Evolutionary conservation across 1,139 yeast species (phyloP).

Genomic region (Debaryomyces coudertii): DNA sequence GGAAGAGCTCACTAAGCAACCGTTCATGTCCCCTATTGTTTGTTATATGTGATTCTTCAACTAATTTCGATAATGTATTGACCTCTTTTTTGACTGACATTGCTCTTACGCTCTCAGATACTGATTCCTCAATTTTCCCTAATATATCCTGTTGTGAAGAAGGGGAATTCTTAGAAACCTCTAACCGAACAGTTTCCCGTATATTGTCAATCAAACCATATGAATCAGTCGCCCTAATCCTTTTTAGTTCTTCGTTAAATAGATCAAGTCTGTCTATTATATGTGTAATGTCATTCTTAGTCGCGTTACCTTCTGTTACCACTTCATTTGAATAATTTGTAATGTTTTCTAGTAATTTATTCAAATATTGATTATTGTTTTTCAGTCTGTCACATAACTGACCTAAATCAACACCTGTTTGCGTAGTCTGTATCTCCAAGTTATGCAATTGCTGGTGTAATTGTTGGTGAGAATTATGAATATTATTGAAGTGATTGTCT

Average conservation of each 20-base stretch:
- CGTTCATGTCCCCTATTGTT: not conserved
- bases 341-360: slow-evolving; percentile 36
- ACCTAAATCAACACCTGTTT: slow-evolving; percentile 38
- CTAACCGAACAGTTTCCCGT: not conserved
- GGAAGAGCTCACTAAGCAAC: not conserved
- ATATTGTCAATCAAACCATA: not conserved
- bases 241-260: slow-evolving; percentile 6
- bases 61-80: not conserved
- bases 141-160: not conserved
- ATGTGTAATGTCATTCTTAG: slow-evolving; percentile 34
- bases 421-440: slow-evolving; percentile 39
- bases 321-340: slow-evolving; percentile 40
- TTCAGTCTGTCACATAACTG: slow-evolving; percentile 46
- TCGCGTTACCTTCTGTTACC: slow-evolving; percentile 42
- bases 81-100: not conserved
- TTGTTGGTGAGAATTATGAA: slow-evolving; percentile 31
- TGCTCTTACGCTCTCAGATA: not conserved
- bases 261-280: slow-evolving; percentile 24
- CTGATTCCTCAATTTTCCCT: not conserved
- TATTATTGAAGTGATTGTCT: slow-evolving; percentile 34
- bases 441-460: slow-evolving; percentile 35
- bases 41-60: not conserved
- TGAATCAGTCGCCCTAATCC: not conserved
- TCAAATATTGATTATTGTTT: slow-evolving; percentile 44
- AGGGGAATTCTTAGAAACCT: not conserved